A percentile compares a stretch with the other conserved stretches of the same genome.
Conservation (phyloP, 306 rosid species). For the Lathyrus sativus region DNA sequence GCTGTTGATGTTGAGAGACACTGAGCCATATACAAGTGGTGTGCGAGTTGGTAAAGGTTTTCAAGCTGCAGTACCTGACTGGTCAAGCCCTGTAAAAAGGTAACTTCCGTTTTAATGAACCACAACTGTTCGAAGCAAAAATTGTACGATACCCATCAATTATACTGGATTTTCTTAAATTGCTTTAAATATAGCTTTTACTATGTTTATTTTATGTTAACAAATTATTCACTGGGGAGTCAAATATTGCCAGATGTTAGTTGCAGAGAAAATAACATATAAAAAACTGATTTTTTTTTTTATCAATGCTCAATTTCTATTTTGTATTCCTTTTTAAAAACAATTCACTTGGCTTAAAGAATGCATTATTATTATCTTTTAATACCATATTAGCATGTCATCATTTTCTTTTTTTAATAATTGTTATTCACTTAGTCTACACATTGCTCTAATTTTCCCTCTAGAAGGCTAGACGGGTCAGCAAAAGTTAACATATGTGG, state of each 20-base stretch:
- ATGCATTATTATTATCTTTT: conserved; percentile 4
- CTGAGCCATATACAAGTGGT: conserved; percentile 51
- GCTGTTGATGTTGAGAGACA: conserved; percentile 62
- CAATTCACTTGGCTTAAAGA: conserved; percentile 14
- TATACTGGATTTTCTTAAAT: conserved; percentile 14
- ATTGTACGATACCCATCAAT: conserved; percentile 17
- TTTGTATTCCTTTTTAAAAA: neutral
- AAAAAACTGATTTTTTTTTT: conserved; percentile 32
- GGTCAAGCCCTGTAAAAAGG: conserved; percentile 73
- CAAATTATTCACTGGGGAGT: conserved; percentile 18
- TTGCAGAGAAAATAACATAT: conserved; percentile 16
- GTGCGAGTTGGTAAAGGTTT: conserved; percentile 93
- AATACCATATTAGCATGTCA: neutral
- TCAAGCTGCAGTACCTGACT: conserved; percentile 83
- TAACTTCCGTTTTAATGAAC: conserved; percentile 42
- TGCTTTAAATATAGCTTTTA: conserved; percentile 15
- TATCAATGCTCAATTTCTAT: conserved; percentile 21
- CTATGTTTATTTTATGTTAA: conserved; percentile 5
- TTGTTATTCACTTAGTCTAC: neutral
- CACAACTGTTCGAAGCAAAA: conserved; percentile 28
- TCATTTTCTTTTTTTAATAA: neutral
- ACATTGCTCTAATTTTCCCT: neutral
- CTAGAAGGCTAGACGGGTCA: neutral
- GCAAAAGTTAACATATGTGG: conserved; percentile 1
- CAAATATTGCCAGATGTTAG: neutral